phyloP scores from a whole-genome alignment of 179 eudicot genomes.

The Heliamphora ciliata region DNA sequence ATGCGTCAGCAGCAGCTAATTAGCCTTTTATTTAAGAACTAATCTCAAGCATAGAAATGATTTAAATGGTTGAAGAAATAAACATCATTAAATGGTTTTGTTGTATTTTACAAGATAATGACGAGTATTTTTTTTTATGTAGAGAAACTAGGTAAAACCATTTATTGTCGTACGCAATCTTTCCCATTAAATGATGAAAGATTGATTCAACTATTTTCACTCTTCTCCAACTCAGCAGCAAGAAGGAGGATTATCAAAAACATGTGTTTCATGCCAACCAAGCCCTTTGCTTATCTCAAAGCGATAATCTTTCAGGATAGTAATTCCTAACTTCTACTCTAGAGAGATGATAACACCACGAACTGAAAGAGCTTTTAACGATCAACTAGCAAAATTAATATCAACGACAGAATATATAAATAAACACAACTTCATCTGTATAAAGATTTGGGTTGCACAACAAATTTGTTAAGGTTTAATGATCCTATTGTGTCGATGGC shows the following conservation, averaged over 20 bases:
- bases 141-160: not conserved
- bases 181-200: not conserved
- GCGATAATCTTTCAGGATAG: not conserved
- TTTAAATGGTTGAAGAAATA: not conserved
- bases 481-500: not conserved
- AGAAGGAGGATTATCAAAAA: no score
- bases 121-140: not conserved
- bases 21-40: conserved; percentile 5
- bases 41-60: not conserved
- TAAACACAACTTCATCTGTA: not conserved
- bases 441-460: not conserved
- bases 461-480: not conserved
- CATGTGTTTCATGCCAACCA: no score
- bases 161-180: not conserved
- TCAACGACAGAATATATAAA: not conserved
- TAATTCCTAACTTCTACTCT: no score
- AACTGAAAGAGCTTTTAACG: not conserved
- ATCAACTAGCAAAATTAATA: not conserved
- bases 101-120: not conserved
- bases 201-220: no score
- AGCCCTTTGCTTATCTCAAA: not conserved
- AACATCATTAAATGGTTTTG: not conserved
- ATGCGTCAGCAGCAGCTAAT: conserved; percentile 5
- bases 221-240: no score
- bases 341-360: no score